Evolutionary conservation across 352 stramenopile species (phyloP).

Genomic region (Peronospora destructor): DNA sequence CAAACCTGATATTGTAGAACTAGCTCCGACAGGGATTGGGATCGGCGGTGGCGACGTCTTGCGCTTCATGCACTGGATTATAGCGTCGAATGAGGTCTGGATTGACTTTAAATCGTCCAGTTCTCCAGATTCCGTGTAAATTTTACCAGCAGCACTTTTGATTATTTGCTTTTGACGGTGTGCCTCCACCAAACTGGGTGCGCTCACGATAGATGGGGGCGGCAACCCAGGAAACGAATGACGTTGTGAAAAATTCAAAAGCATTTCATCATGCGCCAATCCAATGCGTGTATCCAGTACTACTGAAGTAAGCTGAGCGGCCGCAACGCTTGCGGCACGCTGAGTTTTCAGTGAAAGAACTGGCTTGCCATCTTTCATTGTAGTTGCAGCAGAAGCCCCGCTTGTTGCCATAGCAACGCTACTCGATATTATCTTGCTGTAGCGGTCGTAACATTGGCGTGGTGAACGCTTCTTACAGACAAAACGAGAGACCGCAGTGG

Average conservation of each 20-base stretch:
- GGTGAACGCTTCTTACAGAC: conserved; percentile 70
- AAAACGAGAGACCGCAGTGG: conserved; percentile 63
- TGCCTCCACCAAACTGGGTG: conserved; percentile 44
- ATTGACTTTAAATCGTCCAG: conserved; percentile 75
- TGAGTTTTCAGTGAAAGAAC: conserved; percentile 34
- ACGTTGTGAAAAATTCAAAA: conserved; percentile 42
- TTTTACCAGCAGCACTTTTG: conserved; percentile 16
- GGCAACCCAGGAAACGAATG: conserved; percentile 58
- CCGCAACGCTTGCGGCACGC: conserved; percentile 31
- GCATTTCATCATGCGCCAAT: conserved; percentile 41
- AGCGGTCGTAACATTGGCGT: conserved; percentile 82
- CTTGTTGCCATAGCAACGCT: conserved; percentile 23
- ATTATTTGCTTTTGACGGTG: conserved; percentile 36
- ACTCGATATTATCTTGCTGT: conserved; percentile 75
- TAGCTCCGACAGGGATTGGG: conserved; percentile 36
- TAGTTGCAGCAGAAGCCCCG: conserved; percentile 1
- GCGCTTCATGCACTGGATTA: conserved; percentile 82
- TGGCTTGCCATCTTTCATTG: conserved; percentile 41
- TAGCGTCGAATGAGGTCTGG: conserved; percentile 70
- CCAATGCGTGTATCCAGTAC: conserved; percentile 58
- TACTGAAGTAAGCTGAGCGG: conserved; percentile 35
- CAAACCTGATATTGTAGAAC: conserved; percentile 1
- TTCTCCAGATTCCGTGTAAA: conserved; percentile 8
- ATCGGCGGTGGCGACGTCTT: conserved; percentile 70
- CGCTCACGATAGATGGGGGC: conserved; percentile 49